These are phyloP conservation scores for Xylaria sp. DNA, from an alignment of 2,329 filamentous ascomycete species.

Conservation along the genomic window DNA sequence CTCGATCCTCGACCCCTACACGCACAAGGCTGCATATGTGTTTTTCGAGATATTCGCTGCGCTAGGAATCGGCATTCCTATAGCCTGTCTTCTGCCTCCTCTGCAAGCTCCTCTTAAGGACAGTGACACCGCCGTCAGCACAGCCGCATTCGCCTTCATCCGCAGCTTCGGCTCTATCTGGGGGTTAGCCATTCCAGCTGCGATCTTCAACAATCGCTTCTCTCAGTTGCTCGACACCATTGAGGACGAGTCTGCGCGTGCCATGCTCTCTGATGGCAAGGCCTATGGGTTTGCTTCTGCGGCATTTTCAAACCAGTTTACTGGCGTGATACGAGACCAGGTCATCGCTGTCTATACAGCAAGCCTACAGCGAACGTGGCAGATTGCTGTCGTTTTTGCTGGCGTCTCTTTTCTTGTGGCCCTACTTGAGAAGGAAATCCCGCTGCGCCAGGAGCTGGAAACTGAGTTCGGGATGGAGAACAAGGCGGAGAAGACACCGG, in stretches of 20 bases:
- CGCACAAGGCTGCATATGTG: not conserved
- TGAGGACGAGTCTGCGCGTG: not conserved
- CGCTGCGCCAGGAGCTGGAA: not conserved
- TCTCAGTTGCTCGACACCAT: not conserved
- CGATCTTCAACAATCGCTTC: conserved; percentile 7
- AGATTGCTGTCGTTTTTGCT: not conserved
- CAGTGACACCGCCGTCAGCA: not conserved
- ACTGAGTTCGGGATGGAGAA: not conserved
- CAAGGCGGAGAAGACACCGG: not conserved
- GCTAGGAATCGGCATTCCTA: not conserved
- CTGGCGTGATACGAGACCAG: not conserved
- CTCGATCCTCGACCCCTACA: not conserved
- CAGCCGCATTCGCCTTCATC: conserved; percentile 3
- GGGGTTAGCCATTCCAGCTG: conserved; percentile 7
- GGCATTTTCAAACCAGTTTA: not conserved
- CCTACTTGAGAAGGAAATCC: not conserved
- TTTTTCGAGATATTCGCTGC: not conserved
- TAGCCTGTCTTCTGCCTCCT: not conserved
- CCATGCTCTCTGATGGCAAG: not conserved
- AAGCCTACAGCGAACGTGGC: not conserved
- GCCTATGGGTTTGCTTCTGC: not conserved
- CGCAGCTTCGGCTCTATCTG: conserved; percentile 5
- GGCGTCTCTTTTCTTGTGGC: not conserved
- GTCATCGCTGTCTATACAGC: not conserved
- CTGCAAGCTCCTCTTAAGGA: not conserved